Percentiles rank a stretch among this genome's conserved stretches.
These are phyloP conservation scores for Boletus sp. DNA, from an alignment of 768 basidiomycete species.

Conservation along the genomic window DNA sequence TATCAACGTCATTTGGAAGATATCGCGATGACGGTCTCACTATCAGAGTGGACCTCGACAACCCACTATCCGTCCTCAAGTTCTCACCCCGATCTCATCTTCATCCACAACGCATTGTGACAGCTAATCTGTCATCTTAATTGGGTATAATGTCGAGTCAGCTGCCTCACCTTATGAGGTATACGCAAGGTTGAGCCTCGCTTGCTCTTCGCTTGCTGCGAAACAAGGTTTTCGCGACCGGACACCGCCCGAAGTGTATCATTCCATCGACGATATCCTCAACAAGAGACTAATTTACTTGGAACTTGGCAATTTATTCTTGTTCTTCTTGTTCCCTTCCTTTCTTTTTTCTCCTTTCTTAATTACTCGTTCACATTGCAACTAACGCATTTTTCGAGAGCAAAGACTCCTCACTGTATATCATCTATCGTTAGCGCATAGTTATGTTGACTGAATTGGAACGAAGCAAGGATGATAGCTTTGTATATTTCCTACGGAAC, in stretches of 20 bases:
- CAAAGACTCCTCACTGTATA: slow-evolving; percentile 16
- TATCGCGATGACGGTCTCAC: slow-evolving; percentile 13
- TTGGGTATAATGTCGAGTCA: slow-evolving; percentile 19
- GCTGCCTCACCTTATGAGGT: slow-evolving; percentile 9
- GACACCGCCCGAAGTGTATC: slow-evolving; percentile 19
- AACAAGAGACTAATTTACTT: slow-evolving; percentile 21
- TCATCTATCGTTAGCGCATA: slow-evolving; percentile 15
- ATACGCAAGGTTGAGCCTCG: background rate
- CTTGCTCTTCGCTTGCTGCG: slow-evolving; percentile 1
- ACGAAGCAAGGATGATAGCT: background rate
- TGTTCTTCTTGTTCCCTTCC: background rate
- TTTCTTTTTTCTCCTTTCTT: background rate
- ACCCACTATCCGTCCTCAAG: slow-evolving; percentile 10
- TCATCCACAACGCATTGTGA: slow-evolving; percentile 17
- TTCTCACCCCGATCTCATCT: slow-evolving; percentile 16
- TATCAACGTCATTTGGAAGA: slow-evolving; percentile 11
- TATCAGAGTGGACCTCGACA: slow-evolving; percentile 16
- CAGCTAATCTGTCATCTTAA: slow-evolving; percentile 25
- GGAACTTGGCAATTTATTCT: slow-evolving; percentile 9
- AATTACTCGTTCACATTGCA: slow-evolving; percentile 15
- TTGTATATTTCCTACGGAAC: slow-evolving; percentile 19
- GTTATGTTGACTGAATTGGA: slow-evolving; percentile 3
- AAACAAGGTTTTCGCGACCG: slow-evolving; percentile 10
- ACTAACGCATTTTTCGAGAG: slow-evolving; percentile 12
- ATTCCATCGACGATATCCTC: slow-evolving; percentile 19